Evolutionary conservation across 2,329 filamentous ascomycete genomes (phyloP).

Genomic region (Tothia fuscella): DNA sequence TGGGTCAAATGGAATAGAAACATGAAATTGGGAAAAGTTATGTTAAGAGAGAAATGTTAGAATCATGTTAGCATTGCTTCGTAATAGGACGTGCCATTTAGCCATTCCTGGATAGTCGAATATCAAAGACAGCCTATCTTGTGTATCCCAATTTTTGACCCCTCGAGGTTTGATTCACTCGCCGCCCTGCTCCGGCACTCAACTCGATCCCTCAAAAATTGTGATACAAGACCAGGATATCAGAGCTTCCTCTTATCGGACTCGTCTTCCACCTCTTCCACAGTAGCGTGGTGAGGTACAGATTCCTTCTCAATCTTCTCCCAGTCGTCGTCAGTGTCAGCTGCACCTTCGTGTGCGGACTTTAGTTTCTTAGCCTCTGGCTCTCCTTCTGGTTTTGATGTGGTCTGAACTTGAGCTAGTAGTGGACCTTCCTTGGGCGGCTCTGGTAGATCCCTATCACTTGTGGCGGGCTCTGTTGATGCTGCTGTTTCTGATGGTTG

Average conservation of each 20-base stretch:
- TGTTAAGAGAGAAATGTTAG: no score
- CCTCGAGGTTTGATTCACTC: no score
- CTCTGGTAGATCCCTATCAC: conserved; percentile 15
- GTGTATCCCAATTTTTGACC: no score
- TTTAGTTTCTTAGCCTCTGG: conserved; percentile 38
- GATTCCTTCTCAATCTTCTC: conserved; percentile 24
- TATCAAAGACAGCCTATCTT: no score
- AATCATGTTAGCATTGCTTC: no score
- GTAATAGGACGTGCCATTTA: no score
- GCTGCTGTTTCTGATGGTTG: neutral
- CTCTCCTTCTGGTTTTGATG: conserved; percentile 25
- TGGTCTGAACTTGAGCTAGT: no score
- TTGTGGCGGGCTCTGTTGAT: neutral
- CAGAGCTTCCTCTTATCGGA: conserved; percentile 4
- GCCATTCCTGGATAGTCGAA: no score
- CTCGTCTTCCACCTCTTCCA: conserved; percentile 12
- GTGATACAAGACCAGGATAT: neutral
- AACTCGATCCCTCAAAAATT: no score
- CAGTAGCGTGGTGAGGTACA: conserved; percentile 8
- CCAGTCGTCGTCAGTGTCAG: conserved; percentile 28
- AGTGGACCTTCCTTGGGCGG: conserved; percentile 36
- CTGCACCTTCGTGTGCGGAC: conserved; percentile 19
- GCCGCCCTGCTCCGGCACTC: no score
- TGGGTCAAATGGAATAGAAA: no score
- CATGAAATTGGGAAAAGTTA: no score